Evolutionary conservation across 2,329 filamentous ascomycete species (phyloP).

Genomic region (Talaromyces sp.): DNA sequence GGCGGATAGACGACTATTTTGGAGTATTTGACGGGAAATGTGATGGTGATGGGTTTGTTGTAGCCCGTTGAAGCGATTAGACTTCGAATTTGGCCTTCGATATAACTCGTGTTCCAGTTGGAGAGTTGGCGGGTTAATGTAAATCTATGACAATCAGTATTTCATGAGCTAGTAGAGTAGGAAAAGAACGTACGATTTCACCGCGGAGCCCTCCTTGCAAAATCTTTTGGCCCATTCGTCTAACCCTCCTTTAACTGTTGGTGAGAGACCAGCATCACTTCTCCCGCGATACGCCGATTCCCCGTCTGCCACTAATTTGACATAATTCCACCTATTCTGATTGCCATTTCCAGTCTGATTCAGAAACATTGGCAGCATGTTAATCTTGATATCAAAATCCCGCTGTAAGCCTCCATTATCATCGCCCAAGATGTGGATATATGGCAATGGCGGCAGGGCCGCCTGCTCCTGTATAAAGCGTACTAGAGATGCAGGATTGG

Average conservation of each 20-base stretch:
- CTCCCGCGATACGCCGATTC: constrained; percentile 21
- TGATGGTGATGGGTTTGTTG: constrained; percentile 26
- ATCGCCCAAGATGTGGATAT: constrained; percentile 28
- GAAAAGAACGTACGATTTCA: constrained; percentile 20
- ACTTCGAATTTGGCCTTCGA: constrained; percentile 31
- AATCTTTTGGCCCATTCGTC: constrained; percentile 27
- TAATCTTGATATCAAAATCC: constrained; percentile 31
- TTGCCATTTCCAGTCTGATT: constrained; percentile 4
- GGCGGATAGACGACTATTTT: constrained; percentile 26
- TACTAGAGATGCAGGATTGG: constrained; percentile 26
- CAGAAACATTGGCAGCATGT: constrained; percentile 28
- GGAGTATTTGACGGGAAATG: constrained; percentile 26
- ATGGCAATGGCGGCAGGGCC: constrained; percentile 30
- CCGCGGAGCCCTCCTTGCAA: constrained; percentile 24
- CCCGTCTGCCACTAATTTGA: constrained; percentile 22
- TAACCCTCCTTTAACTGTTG: constrained; percentile 21
- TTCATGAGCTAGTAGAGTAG: background rate
- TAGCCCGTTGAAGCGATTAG: constrained; percentile 29
- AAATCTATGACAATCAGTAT: constrained; percentile 16
- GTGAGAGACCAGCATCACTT: constrained; percentile 16
- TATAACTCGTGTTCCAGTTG: constrained; percentile 22
- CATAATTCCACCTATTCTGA: constrained; percentile 22
- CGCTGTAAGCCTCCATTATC: constrained; percentile 18
- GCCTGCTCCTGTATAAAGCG: constrained; percentile 31
- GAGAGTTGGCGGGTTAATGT: constrained; percentile 20